These are phyloP conservation scores for Hyparrhenia diplandra DNA, from an alignment of 176 grass and related monocot genomes.

Conservation along the genomic window DNA sequence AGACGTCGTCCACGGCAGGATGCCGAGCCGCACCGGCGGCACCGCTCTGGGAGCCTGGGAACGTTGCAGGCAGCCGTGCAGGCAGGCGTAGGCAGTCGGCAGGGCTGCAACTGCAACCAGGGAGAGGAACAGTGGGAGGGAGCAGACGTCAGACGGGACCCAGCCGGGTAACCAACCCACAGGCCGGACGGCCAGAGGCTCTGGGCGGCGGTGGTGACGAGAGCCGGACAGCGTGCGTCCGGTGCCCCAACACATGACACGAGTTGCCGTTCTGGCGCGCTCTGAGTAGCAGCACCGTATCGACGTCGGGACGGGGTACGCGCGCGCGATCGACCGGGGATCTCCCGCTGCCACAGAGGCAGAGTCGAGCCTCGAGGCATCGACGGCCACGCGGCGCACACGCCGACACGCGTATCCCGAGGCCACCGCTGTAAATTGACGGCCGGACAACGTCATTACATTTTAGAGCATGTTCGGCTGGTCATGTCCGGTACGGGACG, in stretches of 20 bases:
- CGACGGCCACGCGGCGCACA: too few species aligned
- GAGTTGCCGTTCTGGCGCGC: neutral
- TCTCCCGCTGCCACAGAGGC: neutral
- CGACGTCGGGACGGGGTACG: neutral
- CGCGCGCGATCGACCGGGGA: too few species aligned
- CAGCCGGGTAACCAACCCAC: neutral
- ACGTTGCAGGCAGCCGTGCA: neutral
- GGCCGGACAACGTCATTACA: neutral
- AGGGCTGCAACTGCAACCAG: neutral
- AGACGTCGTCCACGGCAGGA: too few species aligned
- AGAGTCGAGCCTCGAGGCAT: neutral
- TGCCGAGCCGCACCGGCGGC: too few species aligned
- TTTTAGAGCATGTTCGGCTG: too few species aligned
- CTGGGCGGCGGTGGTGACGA: neutral
- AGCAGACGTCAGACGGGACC: neutral
- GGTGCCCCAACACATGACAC: neutral
- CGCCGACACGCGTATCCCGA: slow-evolving; percentile 15
- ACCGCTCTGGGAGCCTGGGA: too few species aligned
- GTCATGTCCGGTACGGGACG: too few species aligned
- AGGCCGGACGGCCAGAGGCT: too few species aligned
- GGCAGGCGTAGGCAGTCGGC: neutral
- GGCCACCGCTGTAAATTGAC: neutral
- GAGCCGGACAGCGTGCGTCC: neutral
- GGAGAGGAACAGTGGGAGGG: neutral
- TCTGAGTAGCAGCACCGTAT: too few species aligned